Evolutionary conservation across 257 asterid genomes (phyloP), one percentile per base, ranked within the genome.

Genomic region (Lantana camara): DNA sequence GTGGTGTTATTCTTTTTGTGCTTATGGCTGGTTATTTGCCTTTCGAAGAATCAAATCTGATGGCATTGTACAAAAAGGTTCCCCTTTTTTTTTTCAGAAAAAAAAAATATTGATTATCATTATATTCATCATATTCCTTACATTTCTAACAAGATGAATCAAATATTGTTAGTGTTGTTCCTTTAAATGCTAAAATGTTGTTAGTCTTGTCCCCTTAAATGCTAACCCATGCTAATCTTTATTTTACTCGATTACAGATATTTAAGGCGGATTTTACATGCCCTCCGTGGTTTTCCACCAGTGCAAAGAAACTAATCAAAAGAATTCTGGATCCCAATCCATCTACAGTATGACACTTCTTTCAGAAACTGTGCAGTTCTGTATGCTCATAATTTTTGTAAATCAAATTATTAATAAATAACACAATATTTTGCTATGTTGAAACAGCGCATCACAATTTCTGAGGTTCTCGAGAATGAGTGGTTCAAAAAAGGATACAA

Each of bases 401-500:
- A n/a, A n/a, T 48, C 23, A 37, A 16, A 7, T 48, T 10, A 15
- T 20, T 60, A 66, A 38, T 22, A 53, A 40, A 10, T 27, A 8
- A 23, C 64, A 13, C 50, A 44, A 11, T 15, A 3, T 53, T 62
- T 58, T 64, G 52, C 45, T 66, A 27, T 12, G 57, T 4, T 64
- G 63, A 60, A 64, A 76, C 91, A 93, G 99, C 87, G 99, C 8
- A 90, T 93, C 35, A 87, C 90, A n/a, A 75, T 83, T 54, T 49
- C 78, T 7, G 90, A 90, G 83, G 69, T 93, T 55, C 83, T 93
- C 46, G 85, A 83, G 75, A 87, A 84, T 57, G 99, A 93, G 58
- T 93, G 99, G 99, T 93, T 93, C 82, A 93, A 84, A 83, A 93
- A 90, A 75, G 99, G 97, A 58, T 90, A 85, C 75, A 85, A 80